phyloP scores from a whole-genome alignment of 2,329 filamentous ascomycete species.

The Paradendryphiella salina region DNA sequence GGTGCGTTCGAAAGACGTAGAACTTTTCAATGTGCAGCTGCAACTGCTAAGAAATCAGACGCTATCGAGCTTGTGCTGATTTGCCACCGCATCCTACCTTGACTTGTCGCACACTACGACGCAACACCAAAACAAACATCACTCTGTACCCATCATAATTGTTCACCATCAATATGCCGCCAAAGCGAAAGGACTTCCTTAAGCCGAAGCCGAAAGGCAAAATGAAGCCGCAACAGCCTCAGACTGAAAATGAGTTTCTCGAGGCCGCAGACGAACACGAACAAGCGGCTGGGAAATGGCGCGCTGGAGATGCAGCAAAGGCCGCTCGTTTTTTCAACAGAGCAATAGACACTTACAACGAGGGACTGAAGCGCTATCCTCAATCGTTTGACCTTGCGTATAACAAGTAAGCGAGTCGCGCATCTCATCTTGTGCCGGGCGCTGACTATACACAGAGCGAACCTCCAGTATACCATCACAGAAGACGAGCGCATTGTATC shows the following conservation, averaged over 20 bases:
- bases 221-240: conserved; percentile 53
- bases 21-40: not conserved
- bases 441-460: conserved; percentile 55
- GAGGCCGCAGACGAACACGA: conserved; percentile 70
- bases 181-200: conserved; percentile 38
- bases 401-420: conserved; percentile 62
- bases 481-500: conserved; percentile 66
- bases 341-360: conserved; percentile 68
- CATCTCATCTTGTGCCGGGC: not conserved
- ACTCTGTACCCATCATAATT: not conserved
- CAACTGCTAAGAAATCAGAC: conserved; percentile 4
- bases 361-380: conserved; percentile 64
- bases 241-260: conserved; percentile 69
- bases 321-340: conserved; percentile 64
- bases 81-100: conserved; percentile 5
- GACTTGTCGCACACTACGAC: not conserved
- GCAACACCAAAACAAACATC: conserved; percentile 2
- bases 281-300: conserved; percentile 74
- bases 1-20: not conserved
- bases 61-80: conserved; percentile 1
- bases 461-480: conserved; percentile 69
- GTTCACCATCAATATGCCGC: conserved; percentile 26
- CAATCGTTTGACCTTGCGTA: conserved; percentile 71
- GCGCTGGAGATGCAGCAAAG: conserved; percentile 70
- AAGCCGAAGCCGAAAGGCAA: conserved; percentile 40